phyloP scores from a whole-genome alignment of 805 yeast species.

The Peterozyma xylosa region DNA sequence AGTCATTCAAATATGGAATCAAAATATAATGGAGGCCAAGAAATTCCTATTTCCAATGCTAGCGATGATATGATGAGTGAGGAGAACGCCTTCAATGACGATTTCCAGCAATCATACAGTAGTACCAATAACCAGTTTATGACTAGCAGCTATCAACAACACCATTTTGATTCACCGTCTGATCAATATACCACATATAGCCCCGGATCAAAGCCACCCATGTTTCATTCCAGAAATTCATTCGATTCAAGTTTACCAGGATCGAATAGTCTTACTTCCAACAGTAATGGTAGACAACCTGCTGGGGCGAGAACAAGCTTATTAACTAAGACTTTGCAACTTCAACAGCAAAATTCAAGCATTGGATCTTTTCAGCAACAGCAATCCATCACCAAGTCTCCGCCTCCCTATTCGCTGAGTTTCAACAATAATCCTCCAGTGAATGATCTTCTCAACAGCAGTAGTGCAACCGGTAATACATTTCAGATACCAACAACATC shows the following conservation, averaged over 20 bases:
- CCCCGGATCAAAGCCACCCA: constrained; percentile 5
- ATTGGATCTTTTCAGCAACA: background rate
- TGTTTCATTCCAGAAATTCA: constrained; percentile 5
- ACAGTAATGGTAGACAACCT: background rate
- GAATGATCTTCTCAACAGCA: constrained; percentile 2
- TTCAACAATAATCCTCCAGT: background rate
- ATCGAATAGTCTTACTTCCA: background rate
- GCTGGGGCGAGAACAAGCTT: constrained; percentile 9
- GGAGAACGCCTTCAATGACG: constrained; percentile 1
- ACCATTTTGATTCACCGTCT: constrained; percentile 1
- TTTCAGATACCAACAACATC: constrained; percentile 15
- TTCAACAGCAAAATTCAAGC: constrained; percentile 3
- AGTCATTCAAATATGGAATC: too few relatives aligned
- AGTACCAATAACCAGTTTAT: constrained; percentile 8
- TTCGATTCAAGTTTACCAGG: constrained; percentile 2
- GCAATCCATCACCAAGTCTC: background rate
- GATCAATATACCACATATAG: constrained; percentile 2
- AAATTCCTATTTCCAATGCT: constrained; percentile 3
- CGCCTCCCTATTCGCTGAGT: constrained; percentile 1
- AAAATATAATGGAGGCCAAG: too few relatives aligned
- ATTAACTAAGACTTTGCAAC: constrained; percentile 9
- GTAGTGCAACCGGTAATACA: constrained; percentile 8
- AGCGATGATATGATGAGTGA: constrained; percentile 1
- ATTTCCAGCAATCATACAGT: background rate
- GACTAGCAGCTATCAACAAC: constrained; percentile 3